Percentiles rank a stretch among this genome's conserved stretches.
These are phyloP conservation scores for Pseudonectria foliicola DNA, from an alignment of 2,329 filamentous ascomycete genomes.

Conservation along the genomic window DNA sequence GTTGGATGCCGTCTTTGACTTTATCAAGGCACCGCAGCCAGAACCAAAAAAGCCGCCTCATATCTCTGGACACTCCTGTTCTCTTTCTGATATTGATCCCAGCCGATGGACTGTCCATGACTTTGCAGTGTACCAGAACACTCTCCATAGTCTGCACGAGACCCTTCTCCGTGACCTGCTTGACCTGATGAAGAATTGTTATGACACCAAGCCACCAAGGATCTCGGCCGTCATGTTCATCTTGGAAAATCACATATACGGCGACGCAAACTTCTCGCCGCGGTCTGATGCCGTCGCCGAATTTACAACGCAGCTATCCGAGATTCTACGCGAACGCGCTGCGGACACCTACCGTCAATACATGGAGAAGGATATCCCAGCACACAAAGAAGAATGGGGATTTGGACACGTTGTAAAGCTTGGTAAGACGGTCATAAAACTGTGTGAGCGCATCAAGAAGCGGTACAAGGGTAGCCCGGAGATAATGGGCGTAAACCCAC, in stretches of 20 bases:
- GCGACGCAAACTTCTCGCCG: constrained; percentile 68
- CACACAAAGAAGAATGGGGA: constrained; percentile 77
- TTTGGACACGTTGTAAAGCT: constrained; percentile 86
- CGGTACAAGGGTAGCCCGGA: constrained; percentile 82
- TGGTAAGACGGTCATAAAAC: constrained; percentile 75
- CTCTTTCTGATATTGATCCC: constrained; percentile 49
- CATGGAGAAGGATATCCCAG: constrained; percentile 72
- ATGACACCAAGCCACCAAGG: constrained; percentile 77
- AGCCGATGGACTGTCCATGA: constrained; percentile 64
- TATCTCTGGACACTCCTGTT: constrained; percentile 43
- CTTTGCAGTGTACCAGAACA: constrained; percentile 64
- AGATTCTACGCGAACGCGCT: constrained; percentile 67
- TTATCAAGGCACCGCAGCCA: constrained; percentile 64
- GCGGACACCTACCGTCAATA: constrained; percentile 72
- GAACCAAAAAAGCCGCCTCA: constrained; percentile 58
- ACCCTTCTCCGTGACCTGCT: constrained; percentile 80
- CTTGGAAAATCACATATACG: constrained; percentile 73
- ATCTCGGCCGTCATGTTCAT: constrained; percentile 75
- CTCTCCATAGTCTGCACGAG: constrained; percentile 70
- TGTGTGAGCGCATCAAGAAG: constrained; percentile 86
- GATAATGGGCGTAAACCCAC: constrained; percentile 66
- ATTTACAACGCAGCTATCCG: constrained; percentile 65
- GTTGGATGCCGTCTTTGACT: constrained; percentile 75
- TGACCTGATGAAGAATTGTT: constrained; percentile 79
- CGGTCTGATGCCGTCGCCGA: constrained; percentile 62